These are phyloP conservation scores for Dictyostelium discoideum DNA, from an alignment of 78 protist species.

Conservation along the genomic window dicty_2.7 NC_007091.3:3340501-3341000, in stretches of 20 bases:
- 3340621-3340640: slow-evolving; percentile 48
- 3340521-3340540: too few relatives aligned
- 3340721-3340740: slow-evolving; percentile 63
- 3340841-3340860: slow-evolving; percentile 78
- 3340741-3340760: slow-evolving; percentile 33
- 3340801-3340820: neutral
- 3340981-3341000: slow-evolving; percentile 51
- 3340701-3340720: slow-evolving; percentile 16
- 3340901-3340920: slow-evolving; percentile 70
- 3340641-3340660: slow-evolving; percentile 65
- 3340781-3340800: neutral
- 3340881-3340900: slow-evolving; percentile 66
- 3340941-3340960: slow-evolving; percentile 79
- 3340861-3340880: slow-evolving; percentile 82
- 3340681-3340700: slow-evolving; percentile 82
- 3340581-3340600: neutral
- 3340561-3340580: neutral
- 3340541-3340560: neutral
- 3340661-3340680: slow-evolving; percentile 22
- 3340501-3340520: slow-evolving; percentile 24
- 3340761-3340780: slow-evolving; percentile 25
- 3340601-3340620: slow-evolving; percentile 5
- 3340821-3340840: slow-evolving; percentile 56
- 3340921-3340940: slow-evolving; percentile 53
- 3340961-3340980: slow-evolving; percentile 34